phyloP scores from a whole-genome alignment of 2,329 filamentous ascomycete genomes.

The Cadophora gregata region DNA sequence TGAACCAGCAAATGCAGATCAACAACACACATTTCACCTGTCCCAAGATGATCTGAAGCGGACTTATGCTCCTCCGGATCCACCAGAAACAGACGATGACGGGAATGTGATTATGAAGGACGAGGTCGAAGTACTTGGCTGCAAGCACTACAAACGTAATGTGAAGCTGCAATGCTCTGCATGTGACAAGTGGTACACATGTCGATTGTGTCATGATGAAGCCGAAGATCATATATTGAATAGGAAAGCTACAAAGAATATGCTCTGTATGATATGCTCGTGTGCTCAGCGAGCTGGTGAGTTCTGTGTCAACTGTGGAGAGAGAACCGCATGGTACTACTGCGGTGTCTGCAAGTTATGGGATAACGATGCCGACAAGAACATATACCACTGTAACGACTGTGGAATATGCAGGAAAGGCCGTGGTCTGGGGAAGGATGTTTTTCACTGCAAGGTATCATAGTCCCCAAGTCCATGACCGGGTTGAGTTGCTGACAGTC shows the following conservation, averaged over 20 bases:
- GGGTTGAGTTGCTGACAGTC: conserved; percentile 11
- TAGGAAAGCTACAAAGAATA: conserved; percentile 85
- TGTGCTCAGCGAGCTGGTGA: conserved; percentile 84
- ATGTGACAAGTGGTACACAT: conserved; percentile 92
- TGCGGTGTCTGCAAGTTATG: conserved; percentile 95
- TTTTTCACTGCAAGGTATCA: conserved; percentile 97
- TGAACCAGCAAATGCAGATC: conserved; percentile 32
- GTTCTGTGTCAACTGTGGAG: conserved; percentile 77
- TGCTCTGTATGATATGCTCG: conserved; percentile 96
- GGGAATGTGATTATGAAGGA: conserved; percentile 43
- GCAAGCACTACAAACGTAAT: conserved; percentile 91
- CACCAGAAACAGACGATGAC: conserved; percentile 55
- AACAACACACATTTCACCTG: conserved; percentile 53
- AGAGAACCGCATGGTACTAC: conserved; percentile 85
- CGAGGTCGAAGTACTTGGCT: conserved; percentile 66
- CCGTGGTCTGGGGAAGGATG: conserved; percentile 92
- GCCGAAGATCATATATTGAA: conserved; percentile 80
- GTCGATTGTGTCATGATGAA: conserved; percentile 90
- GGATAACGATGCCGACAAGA: conserved; percentile 90
- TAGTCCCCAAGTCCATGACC: conserved; percentile 30
- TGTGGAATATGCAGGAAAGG: conserved; percentile 95
- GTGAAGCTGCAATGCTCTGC: conserved; percentile 94
- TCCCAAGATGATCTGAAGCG: conserved; percentile 67
- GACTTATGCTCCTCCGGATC: conserved; percentile 66
- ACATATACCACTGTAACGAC: conserved; percentile 94